A percentile compares a stretch with the other conserved stretches of the same genome.
phyloP scores from a whole-genome alignment of 352 stramenopile species.

The Aphanomyces astaci region DNA sequence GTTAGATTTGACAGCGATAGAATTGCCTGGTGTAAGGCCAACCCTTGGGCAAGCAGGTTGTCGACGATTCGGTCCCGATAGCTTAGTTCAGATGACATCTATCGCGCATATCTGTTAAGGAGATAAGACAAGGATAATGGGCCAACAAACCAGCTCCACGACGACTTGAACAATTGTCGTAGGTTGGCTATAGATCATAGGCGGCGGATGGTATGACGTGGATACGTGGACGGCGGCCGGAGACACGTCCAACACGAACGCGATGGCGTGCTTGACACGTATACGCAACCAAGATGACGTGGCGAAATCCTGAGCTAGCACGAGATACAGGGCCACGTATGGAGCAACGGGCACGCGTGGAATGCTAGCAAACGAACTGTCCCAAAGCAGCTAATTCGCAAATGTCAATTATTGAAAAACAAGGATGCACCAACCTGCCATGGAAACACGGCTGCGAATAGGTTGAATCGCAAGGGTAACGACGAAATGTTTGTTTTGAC shows the following conservation, averaged over 20 bases:
- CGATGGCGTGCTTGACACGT: background rate
- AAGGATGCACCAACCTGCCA: background rate
- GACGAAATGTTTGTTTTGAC: background rate
- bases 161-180: conserved; percentile 6
- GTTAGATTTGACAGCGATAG: background rate
- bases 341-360: background rate
- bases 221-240: background rate
- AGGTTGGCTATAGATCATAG: background rate
- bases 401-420: background rate
- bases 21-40: background rate
- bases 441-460: background rate
- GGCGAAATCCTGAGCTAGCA: background rate
- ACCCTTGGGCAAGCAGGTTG: background rate
- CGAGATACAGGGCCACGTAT: background rate
- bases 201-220: background rate
- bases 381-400: background rate
- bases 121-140: too few species aligned
- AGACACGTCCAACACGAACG: background rate
- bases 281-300: background rate
- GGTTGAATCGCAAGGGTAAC: background rate
- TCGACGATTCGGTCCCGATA: background rate
- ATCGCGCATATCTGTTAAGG: background rate
- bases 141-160: background rate
- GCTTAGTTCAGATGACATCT: background rate
- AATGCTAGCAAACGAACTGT: background rate